Evolutionary conservation across 139 green algal species (phyloP), one percentile per base, ranked within the genome.

Genomic region (Eudorina sp.): DNA sequence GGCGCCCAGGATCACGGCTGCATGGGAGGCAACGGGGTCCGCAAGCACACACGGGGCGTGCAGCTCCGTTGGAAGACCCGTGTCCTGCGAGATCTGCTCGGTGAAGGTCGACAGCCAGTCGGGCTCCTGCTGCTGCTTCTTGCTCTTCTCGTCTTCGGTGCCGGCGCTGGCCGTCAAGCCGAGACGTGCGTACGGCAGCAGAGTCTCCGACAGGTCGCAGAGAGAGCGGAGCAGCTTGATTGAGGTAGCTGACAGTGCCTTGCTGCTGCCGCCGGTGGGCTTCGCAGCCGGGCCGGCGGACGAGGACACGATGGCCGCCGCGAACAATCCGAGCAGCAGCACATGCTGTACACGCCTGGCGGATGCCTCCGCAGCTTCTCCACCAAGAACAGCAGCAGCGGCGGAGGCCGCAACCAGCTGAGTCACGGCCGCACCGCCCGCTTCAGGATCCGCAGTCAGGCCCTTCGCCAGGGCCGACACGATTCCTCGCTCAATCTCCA

Each of bases 301-400:
- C 7, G 14, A 27, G 36, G 77, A 45, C 7, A 11, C n/a, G 4
- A 25, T 19, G 27, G 51, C 62, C 45, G 86, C 77, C 43, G 51
- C 40, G 53, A 43, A 75, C 62, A 45, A 43, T 75, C 58, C 88
- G 29, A 94, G 85, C 53, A 93, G 68, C 55, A 92, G 38, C n/a
- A 92, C 18, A 53, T 94, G 92, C 3, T 83, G 89, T 0, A 74
- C 78, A 11, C 75, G 84, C 3, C 77, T 23, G 29, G 77, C 79
- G 53, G 62, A 82, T 40, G 40, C 85, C 53, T 53, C 84, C 48
- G 27, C 70, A 0, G 21, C 25, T 29, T 27, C 45, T 14, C 43
- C 72, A 55, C 45, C 36, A 41, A 41, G n/a, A 5, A 43, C 43
- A 41, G 18, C 41, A 29, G 45, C 80, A 2, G 80, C 60, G 5